Conservation (phyloP, 1,284 basidiomycete species). For the Cryptococcus amylolentus region DNA sequence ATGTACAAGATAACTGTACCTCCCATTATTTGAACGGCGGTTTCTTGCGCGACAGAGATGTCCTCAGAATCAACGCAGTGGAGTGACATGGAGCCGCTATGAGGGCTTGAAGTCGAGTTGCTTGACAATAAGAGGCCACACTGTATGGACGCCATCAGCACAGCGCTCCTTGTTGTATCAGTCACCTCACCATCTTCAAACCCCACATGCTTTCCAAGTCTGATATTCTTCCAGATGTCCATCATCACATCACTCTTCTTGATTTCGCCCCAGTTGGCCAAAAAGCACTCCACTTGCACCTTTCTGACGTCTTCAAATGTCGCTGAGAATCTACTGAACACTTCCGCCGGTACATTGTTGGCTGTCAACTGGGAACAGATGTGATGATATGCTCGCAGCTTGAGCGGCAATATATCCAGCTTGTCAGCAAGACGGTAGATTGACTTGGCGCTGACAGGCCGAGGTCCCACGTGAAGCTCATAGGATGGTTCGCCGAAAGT, state of each 20-base stretch:
- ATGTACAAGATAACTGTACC: too few species aligned
- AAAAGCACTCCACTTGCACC: constrained; percentile 70
- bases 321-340: constrained; percentile 78
- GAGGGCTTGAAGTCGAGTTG: constrained; percentile 33
- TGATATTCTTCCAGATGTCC: constrained; percentile 75
- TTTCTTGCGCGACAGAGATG: neutral
- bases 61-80: constrained; percentile 7
- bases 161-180: neutral
- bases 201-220: constrained; percentile 72
- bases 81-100: neutral
- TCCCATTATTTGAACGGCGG: neutral
- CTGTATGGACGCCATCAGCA: constrained; percentile 4
- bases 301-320: constrained; percentile 79
- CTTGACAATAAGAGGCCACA: constrained; percentile 32
- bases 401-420: constrained; percentile 43
- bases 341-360: constrained; percentile 77
- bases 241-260: constrained; percentile 74
- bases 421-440: constrained; percentile 83
- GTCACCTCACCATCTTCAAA: constrained; percentile 55
- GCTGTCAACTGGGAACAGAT: constrained; percentile 70
- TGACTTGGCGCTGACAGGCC: constrained; percentile 82
- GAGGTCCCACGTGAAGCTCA: constrained; percentile 52
- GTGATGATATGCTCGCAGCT: constrained; percentile 56
- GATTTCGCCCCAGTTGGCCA: constrained; percentile 76
- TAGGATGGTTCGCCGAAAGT: neutral